Conservation (phyloP, 2,329 filamentous ascomycete genomes). For the Cladophialophora exuberans region DNA sequence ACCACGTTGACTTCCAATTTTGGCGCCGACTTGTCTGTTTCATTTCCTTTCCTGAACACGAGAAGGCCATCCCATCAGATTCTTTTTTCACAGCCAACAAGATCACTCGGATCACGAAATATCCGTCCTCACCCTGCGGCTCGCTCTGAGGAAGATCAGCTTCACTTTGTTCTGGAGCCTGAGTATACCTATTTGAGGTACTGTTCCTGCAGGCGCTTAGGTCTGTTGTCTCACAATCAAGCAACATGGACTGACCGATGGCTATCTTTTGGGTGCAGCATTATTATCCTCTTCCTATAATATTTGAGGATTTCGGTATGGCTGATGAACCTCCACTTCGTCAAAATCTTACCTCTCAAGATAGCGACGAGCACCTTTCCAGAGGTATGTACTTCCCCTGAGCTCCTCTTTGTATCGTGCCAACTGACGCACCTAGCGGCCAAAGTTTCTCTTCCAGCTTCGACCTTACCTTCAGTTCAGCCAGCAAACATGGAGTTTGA, state of each 20-base stretch:
- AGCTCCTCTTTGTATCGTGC: not conserved
- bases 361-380: constrained; percentile 69
- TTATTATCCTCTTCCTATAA: constrained; percentile 36
- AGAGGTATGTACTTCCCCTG: constrained; percentile 13
- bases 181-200: constrained; percentile 30
- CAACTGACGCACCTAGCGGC: constrained; percentile 6
- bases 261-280: constrained; percentile 37
- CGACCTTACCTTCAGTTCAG: constrained; percentile 5
- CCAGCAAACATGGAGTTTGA: constrained; percentile 27
- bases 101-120: constrained; percentile 24
- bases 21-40: constrained; percentile 28
- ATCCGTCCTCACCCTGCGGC: constrained; percentile 29
- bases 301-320: constrained; percentile 38
- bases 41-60: constrained; percentile 24
- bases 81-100: constrained; percentile 15
- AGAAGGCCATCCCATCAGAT: constrained; percentile 8
- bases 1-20: constrained; percentile 29
- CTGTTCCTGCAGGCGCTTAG: constrained; percentile 15
- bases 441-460: constrained; percentile 8
- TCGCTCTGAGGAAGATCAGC: constrained; percentile 13
- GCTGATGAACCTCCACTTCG: constrained; percentile 31
- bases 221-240: constrained; percentile 12
- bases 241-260: constrained; percentile 36
- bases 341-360: constrained; percentile 72
- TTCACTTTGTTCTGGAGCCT: constrained; percentile 9